Evolutionary conservation across 495 filamentous ascomycete species (phyloP).

Genomic region (Glutinoglossum americanum): DNA sequence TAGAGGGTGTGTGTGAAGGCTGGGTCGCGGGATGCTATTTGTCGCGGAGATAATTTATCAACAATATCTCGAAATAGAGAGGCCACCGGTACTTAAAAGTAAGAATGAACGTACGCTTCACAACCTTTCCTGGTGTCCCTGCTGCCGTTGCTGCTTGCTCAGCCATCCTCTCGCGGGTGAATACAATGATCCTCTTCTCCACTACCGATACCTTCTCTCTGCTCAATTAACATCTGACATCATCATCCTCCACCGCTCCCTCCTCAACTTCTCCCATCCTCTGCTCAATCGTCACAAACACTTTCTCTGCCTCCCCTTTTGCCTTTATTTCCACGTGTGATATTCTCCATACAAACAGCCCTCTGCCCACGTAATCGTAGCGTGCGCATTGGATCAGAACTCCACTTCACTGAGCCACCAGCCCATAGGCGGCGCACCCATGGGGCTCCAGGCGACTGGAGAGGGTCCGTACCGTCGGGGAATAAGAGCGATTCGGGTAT

Average conservation of each 20-base stretch:
- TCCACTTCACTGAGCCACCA: constrained; percentile 16
- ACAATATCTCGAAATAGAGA: background rate
- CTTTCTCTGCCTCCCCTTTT: constrained; percentile 30
- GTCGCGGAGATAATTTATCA: too few species aligned
- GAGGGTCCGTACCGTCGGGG: constrained; percentile 21
- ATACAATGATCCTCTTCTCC: constrained; percentile 37
- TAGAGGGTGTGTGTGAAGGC: constrained; percentile 37
- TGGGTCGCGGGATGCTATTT: constrained; percentile 18
- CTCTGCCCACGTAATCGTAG: constrained; percentile 24
- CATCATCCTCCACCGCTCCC: constrained; percentile 15
- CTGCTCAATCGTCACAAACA: constrained; percentile 36
- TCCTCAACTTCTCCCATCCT: constrained; percentile 21
- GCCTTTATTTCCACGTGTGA: constrained; percentile 39
- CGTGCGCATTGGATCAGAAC: constrained; percentile 6
- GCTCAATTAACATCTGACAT: constrained; percentile 24
- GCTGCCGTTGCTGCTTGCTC: constrained; percentile 14
- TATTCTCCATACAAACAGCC: constrained; percentile 39
- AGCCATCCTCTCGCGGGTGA: constrained; percentile 26
- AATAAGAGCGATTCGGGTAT: constrained; percentile 12
- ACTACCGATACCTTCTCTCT: constrained; percentile 20
- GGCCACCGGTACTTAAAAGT: constrained; percentile 3
- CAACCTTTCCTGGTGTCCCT: constrained; percentile 5
- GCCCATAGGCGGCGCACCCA: constrained; percentile 23
- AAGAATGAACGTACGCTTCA: constrained; percentile 11
- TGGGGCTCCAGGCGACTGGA: constrained; percentile 17